These are phyloP conservation scores for Globisporangium parvum DNA, from an alignment of 352 stramenopile genomes.

Conservation along the genomic window DNA sequence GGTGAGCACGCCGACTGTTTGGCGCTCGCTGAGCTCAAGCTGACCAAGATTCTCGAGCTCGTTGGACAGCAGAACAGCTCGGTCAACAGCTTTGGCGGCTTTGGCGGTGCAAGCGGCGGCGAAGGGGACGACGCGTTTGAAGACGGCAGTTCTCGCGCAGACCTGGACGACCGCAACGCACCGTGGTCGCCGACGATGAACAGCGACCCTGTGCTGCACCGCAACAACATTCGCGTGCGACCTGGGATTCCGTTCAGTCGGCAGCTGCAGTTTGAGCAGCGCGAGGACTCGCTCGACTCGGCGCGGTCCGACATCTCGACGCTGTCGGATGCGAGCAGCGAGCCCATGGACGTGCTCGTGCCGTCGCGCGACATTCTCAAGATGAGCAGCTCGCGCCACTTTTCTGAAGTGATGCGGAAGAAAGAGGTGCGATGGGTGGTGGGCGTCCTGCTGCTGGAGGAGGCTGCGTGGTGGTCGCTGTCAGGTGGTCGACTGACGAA, in stretches of 20 bases:
- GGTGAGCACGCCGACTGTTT: conserved; percentile 54
- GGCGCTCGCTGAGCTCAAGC: conserved; percentile 58
- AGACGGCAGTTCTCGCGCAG: conserved; percentile 24
- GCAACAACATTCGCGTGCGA: conserved; percentile 76
- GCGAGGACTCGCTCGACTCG: conserved; percentile 33
- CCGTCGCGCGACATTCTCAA: conserved; percentile 81
- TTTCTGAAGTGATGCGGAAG: conserved; percentile 74
- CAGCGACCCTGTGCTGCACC: conserved; percentile 63
- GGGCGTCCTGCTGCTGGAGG: not conserved
- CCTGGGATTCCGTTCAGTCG: not conserved
- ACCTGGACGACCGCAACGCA: conserved; percentile 45
- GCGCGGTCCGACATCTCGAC: conserved; percentile 46
- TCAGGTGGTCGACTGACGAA: too few relatives aligned
- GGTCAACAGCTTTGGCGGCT: conserved; percentile 47
- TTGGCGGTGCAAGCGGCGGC: conserved; percentile 16
- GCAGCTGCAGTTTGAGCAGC: conserved; percentile 16
- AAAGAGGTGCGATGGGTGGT: conserved; percentile 50
- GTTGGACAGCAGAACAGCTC: conserved; percentile 66
- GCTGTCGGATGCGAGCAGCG: conserved; percentile 19
- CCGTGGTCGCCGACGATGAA: conserved; percentile 65
- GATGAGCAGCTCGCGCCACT: conserved; percentile 81
- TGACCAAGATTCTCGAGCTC: conserved; percentile 73
- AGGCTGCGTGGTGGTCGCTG: too few relatives aligned
- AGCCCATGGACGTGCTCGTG: conserved; percentile 52
- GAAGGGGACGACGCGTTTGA: conserved; percentile 24